These are phyloP conservation scores for Wickerhamiella sergipiensis DNA, from an alignment of 805 yeast species.

Conservation along the genomic window DNA sequence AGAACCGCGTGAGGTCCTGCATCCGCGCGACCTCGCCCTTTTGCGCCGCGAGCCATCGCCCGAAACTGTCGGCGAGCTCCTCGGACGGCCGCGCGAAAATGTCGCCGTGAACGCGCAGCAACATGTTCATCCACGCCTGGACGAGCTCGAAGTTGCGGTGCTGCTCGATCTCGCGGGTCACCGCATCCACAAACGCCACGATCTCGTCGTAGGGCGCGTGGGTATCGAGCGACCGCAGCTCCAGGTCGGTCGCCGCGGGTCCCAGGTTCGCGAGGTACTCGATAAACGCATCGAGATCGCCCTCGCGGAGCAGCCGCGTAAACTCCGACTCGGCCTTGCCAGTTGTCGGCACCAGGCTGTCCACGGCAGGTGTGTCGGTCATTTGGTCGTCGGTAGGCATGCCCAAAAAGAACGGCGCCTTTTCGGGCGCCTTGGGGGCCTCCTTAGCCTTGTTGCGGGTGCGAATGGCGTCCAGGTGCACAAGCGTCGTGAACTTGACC, in stretches of 20 bases:
- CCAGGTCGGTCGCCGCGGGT: conserved; percentile 73
- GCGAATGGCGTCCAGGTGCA: conserved; percentile 72
- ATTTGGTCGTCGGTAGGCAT: conserved; percentile 23
- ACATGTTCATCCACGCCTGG: conserved; percentile 66
- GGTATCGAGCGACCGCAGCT: conserved; percentile 59
- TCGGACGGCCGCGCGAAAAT: conserved; percentile 32
- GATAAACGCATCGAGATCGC: conserved; percentile 38
- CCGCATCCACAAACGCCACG: conserved; percentile 48
- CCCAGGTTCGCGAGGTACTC: conserved; percentile 42
- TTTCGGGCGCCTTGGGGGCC: conserved; percentile 71
- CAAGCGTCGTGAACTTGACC: conserved; percentile 59
- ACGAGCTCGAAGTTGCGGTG: conserved; percentile 61
- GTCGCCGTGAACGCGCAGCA: conserved; percentile 73
- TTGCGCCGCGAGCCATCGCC: conserved; percentile 36
- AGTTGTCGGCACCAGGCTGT: neutral
- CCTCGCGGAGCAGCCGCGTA: conserved; percentile 8
- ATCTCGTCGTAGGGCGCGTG: conserved; percentile 55
- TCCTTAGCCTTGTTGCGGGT: conserved; percentile 82
- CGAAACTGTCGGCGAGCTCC: conserved; percentile 33
- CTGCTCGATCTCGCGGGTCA: conserved; percentile 41
- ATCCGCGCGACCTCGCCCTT: conserved; percentile 32
- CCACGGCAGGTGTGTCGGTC: conserved; percentile 8
- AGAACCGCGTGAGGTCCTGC: conserved; percentile 60
- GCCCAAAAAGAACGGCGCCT: conserved; percentile 64
- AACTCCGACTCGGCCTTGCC: conserved; percentile 13